Evolutionary conservation across 1,284 basidiomycete genomes (phyloP).

Genomic region (Inonotus obliquus): DNA sequence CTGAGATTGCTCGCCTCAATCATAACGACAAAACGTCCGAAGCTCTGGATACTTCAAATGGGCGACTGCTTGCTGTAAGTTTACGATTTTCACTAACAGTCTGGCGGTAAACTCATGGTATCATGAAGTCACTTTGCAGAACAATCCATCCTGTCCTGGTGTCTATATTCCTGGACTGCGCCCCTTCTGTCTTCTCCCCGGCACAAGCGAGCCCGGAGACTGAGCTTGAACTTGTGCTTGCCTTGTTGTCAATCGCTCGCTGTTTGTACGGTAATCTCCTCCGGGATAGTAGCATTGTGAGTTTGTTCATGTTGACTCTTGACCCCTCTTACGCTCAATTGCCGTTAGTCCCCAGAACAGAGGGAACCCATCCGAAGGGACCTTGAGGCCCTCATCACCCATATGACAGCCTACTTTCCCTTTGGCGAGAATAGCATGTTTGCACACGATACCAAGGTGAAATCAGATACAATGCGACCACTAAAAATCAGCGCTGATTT

Average conservation of each 20-base stretch:
- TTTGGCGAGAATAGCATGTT: constrained; percentile 43
- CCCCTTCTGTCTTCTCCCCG: constrained; percentile 75
- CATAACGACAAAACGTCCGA: not conserved
- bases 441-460: constrained; percentile 54
- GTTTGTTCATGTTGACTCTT: not conserved
- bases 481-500: not conserved
- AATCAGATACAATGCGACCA: not conserved
- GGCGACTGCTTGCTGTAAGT: constrained; percentile 8
- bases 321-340: constrained; percentile 18
- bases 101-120: not conserved
- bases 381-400: constrained; percentile 55
- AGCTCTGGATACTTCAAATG: not conserved
- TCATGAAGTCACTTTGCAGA: constrained; percentile 38
- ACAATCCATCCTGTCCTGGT: constrained; percentile 73
- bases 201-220: constrained; percentile 48
- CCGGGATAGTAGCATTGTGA: constrained; percentile 27
- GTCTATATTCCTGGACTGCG: constrained; percentile 81
- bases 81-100: constrained; percentile 2
- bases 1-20: constrained; percentile 5
- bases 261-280: constrained; percentile 65
- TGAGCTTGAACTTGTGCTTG: constrained; percentile 60
- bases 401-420: constrained; percentile 83
- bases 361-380: constrained; percentile 32
- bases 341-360: constrained; percentile 17
- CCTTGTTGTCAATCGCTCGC: constrained; percentile 57